phyloP scores from a whole-genome alignment of 2,329 filamentous ascomycete genomes.

The Cyphellophora attinorum region DNA sequence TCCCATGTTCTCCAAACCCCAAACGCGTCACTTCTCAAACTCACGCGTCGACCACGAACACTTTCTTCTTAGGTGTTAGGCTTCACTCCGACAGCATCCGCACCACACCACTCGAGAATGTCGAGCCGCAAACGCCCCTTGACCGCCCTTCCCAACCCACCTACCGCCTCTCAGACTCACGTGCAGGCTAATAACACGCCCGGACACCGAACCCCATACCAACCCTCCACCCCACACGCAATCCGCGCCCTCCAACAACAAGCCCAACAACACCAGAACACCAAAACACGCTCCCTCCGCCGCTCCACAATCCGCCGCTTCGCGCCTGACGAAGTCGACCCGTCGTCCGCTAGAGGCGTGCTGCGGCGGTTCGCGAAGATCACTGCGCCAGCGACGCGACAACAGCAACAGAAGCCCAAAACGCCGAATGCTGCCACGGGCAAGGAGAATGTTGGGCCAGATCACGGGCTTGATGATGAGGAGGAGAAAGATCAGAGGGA shows the following conservation, averaged over 20 bases:
- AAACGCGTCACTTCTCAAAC: no score
- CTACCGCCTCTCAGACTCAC: constrained; percentile 14
- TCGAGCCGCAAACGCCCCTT: constrained; percentile 11
- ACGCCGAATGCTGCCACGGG: constrained; percentile 31
- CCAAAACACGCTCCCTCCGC: not conserved
- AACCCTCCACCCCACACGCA: constrained; percentile 46
- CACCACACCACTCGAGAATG: no score
- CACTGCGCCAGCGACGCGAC: constrained; percentile 40
- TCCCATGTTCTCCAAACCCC: no score
- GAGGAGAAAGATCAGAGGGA: constrained; percentile 39
- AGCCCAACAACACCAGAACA: not conserved
- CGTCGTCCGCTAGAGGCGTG: constrained; percentile 46
- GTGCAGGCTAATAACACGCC: no score
- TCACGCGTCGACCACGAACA: no score
- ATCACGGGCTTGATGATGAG: constrained; percentile 34
- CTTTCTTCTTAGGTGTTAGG: no score
- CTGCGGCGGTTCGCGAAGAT: constrained; percentile 43
- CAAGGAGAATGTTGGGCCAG: constrained; percentile 18
- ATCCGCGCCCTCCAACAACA: constrained; percentile 46
- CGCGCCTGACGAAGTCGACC: constrained; percentile 38
- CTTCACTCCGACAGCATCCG: no score
- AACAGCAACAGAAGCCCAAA: constrained; percentile 34
- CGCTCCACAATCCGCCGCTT: constrained; percentile 30
- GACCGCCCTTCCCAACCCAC: constrained; percentile 7
- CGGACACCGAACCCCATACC: no score